Percentiles rank a stretch among this genome's conserved stretches.
Evolutionary conservation across 306 rosid species (phyloP).

Genomic region (Trifolium dubium): DNA sequence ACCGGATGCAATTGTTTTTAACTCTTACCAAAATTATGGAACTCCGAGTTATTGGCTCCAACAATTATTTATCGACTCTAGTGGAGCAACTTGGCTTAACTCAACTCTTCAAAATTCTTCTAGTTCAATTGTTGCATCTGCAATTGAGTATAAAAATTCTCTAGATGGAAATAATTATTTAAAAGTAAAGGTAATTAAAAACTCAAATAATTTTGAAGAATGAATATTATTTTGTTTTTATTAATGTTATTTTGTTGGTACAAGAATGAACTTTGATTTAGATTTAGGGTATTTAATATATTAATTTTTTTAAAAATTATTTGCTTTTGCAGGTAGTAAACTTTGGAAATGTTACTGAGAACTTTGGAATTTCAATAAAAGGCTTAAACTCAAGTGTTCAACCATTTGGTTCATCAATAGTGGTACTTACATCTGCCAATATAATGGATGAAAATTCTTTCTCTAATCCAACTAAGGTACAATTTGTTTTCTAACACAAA

Average conservation of each 20-base stretch:
- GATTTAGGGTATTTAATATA: background rate
- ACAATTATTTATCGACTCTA: slow-evolving; percentile 54
- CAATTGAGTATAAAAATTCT: slow-evolving; percentile 55
- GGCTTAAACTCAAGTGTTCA: slow-evolving; percentile 43
- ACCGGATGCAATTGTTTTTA: slow-evolving; percentile 76
- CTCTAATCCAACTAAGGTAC: slow-evolving; percentile 60
- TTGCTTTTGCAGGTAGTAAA: slow-evolving; percentile 62
- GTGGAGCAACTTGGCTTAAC: slow-evolving; percentile 68
- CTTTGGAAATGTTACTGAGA: slow-evolving; percentile 51
- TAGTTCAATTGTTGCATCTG: slow-evolving; percentile 54
- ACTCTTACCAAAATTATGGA: slow-evolving; percentile 63
- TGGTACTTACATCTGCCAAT: slow-evolving; percentile 55
- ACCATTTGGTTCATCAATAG: slow-evolving; percentile 46
- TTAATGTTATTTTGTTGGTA: too few species aligned
- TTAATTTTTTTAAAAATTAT: background rate
- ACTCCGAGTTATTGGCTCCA: slow-evolving; percentile 88
- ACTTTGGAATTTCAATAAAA: slow-evolving; percentile 45
- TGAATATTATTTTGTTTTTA: background rate
- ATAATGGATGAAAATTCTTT: slow-evolving; percentile 76
- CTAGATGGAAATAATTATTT: slow-evolving; percentile 47
- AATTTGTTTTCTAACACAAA: background rate
- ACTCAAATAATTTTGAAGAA: background rate
- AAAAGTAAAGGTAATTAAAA: slow-evolving; percentile 70
- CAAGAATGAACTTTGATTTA: too few species aligned
- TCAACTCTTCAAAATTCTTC: slow-evolving; percentile 50